Evolutionary conservation across 805 yeast genomes (phyloP).

Genomic region (Ogataea ganodermae): DNA sequence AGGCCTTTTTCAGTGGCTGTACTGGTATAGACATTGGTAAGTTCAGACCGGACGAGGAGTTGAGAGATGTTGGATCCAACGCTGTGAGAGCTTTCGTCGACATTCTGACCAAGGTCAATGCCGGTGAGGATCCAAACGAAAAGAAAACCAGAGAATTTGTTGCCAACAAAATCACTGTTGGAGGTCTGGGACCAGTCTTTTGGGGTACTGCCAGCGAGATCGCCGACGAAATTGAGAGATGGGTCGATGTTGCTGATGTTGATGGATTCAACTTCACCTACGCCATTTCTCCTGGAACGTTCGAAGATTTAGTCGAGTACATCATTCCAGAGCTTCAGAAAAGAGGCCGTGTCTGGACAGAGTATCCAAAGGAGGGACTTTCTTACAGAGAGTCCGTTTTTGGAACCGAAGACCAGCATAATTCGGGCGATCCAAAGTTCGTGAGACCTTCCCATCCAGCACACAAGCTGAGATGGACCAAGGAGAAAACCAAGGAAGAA

Average conservation of each 20-base stretch:
- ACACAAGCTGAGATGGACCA: slow-evolving; percentile 13
- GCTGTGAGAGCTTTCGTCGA: slow-evolving; percentile 37
- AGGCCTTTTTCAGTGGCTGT: slow-evolving; percentile 43
- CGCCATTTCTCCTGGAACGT: slow-evolving; percentile 39
- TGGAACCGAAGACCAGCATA: slow-evolving; percentile 23
- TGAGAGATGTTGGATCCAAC: slow-evolving; percentile 36
- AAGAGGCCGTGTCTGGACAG: slow-evolving; percentile 34
- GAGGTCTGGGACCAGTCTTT: slow-evolving; percentile 35
- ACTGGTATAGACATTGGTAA: slow-evolving; percentile 43
- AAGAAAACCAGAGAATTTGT: slow-evolving; percentile 29
- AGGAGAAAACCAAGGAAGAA: slow-evolving; percentile 7
- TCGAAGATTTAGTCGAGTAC: slow-evolving; percentile 40
- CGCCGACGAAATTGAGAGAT: slow-evolving; percentile 41
- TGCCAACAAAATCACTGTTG: slow-evolving; percentile 32
- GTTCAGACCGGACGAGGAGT: slow-evolving; percentile 36
- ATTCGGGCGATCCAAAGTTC: slow-evolving; percentile 8
- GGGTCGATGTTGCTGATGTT: slow-evolving; percentile 42
- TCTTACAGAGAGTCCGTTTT: slow-evolving; percentile 34
- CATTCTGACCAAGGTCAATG: slow-evolving; percentile 34
- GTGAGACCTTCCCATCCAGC: slow-evolving; percentile 18
- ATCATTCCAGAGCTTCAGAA: slow-evolving; percentile 33
- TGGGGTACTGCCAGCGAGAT: slow-evolving; percentile 41
- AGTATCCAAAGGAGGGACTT: slow-evolving; percentile 31
- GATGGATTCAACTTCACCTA: slow-evolving; percentile 47
- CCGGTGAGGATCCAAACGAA: slow-evolving; percentile 13